These are phyloP conservation scores for Pseudopyrenochaeta lycopersici DNA, from an alignment of 2,329 filamentous ascomycete genomes.

Conservation along the genomic window DNA sequence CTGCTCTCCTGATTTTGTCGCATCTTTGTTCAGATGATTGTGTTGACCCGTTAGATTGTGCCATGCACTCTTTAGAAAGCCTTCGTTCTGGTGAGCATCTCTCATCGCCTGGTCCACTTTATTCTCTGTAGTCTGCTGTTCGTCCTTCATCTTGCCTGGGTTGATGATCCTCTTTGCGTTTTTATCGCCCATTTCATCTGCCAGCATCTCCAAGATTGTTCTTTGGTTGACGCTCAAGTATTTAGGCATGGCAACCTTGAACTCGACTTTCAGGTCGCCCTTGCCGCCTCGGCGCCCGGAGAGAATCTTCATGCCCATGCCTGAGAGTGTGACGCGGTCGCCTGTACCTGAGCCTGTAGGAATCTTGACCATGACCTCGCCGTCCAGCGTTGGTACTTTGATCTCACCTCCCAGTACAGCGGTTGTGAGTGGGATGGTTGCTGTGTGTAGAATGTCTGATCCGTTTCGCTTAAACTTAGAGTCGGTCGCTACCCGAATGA, in stretches of 20 bases:
- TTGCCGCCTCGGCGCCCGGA: constrained; percentile 65
- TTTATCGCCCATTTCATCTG: constrained; percentile 94
- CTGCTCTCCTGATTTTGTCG: constrained; percentile 39
- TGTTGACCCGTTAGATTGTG: constrained; percentile 85
- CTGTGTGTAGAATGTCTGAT: constrained; percentile 91
- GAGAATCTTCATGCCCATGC: constrained; percentile 94
- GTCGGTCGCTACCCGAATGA: constrained; percentile 88
- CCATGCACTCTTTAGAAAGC: constrained; percentile 93
- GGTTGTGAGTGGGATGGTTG: constrained; percentile 89
- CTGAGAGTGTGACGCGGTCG: constrained; percentile 86
- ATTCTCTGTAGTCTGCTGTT: constrained; percentile 23
- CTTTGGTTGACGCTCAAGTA: constrained; percentile 91
- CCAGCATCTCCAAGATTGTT: constrained; percentile 92
- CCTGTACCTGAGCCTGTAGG: constrained; percentile 91
- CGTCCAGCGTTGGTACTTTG: constrained; percentile 87
- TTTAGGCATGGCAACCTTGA: constrained; percentile 94
- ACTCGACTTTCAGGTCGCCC: constrained; percentile 92
- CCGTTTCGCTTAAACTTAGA: constrained; percentile 87
- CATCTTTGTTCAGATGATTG: constrained; percentile 29
- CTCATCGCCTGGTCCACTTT: constrained; percentile 17
- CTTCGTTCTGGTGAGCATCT: constrained; percentile 75
- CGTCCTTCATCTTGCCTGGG: constrained; percentile 61
- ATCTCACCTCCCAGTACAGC: constrained; percentile 92
- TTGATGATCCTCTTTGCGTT: constrained; percentile 94
- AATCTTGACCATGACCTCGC: constrained; percentile 88